A percentile compares a stretch with the other conserved stretches of the same genome.
Evolutionary conservation across 108 stramenopile genomes (phyloP).

Genomic region (Thalassiosira profunda): DNA sequence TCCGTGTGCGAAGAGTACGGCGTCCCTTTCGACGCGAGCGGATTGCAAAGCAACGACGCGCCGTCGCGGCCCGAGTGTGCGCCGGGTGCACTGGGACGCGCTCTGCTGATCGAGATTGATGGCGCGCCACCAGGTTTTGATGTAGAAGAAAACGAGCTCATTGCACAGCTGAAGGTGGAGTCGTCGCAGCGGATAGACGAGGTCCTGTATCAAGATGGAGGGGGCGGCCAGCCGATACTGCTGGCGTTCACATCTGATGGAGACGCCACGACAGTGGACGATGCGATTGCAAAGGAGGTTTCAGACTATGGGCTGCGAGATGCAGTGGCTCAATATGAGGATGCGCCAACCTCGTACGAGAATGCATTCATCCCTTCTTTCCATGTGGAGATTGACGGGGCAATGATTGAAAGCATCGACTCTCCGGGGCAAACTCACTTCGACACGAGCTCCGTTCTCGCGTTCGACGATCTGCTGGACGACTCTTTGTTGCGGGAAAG

Average conservation of each 20-base stretch:
- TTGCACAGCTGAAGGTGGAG: slow-evolving; percentile 12
- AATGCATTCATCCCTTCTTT: slow-evolving; percentile 28
- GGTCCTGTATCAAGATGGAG: not conserved
- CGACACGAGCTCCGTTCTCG: slow-evolving; percentile 60
- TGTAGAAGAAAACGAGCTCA: slow-evolving; percentile 24
- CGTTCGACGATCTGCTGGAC: slow-evolving; percentile 65
- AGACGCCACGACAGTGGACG: slow-evolving; percentile 2
- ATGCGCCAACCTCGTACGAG: not conserved
- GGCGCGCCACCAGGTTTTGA: not conserved
- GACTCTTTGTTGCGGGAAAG: slow-evolving; percentile 51
- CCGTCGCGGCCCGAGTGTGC: not conserved
- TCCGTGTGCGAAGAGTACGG: slow-evolving; percentile 2
- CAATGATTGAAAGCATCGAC: slow-evolving; percentile 29
- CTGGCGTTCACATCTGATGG: slow-evolving; percentile 7
- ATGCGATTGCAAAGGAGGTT: slow-evolving; percentile 30
- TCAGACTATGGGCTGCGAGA: slow-evolving; percentile 48
- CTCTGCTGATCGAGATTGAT: not conserved
- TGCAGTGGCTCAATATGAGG: not conserved
- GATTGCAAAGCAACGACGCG: not conserved
- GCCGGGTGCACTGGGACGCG: slow-evolving; percentile 5
- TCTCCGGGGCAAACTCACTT: slow-evolving; percentile 30
- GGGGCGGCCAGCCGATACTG: slow-evolving; percentile 19
- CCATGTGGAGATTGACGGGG: slow-evolving; percentile 60
- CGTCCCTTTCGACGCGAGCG: not conserved
- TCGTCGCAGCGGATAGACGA: slow-evolving; percentile 25